Conservation (phyloP, 306 rosid genomes). For the Purshia tridentata region DNA sequence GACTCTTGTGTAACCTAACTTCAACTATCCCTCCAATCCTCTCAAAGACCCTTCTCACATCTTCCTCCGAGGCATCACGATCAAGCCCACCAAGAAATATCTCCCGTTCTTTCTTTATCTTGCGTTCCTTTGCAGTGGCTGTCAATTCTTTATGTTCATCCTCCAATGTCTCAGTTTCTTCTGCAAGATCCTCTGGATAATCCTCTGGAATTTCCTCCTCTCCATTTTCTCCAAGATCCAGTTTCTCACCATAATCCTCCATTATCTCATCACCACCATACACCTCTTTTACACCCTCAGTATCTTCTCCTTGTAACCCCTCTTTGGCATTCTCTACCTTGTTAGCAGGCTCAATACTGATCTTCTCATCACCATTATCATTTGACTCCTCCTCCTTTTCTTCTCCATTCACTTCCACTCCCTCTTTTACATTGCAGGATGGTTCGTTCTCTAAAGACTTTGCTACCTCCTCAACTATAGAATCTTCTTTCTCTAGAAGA, state of each 20-base stretch:
- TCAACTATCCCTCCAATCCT: constrained; percentile 78
- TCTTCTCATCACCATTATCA: constrained; percentile 26
- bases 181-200: constrained; percentile 45
- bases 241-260: constrained; percentile 35
- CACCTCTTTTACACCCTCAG: constrained; percentile 23
- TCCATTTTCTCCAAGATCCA: constrained; percentile 53
- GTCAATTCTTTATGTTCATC: constrained; percentile 53
- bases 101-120: constrained; percentile 64
- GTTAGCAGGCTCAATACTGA: constrained; percentile 14
- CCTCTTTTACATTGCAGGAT: constrained; percentile 26
- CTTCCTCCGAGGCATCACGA: constrained; percentile 72
- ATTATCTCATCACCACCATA: constrained; percentile 30
- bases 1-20: constrained; percentile 67
- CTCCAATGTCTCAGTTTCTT: constrained; percentile 43
- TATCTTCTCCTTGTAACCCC: constrained; percentile 32
- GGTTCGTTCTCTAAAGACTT: constrained; percentile 32
- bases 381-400: constrained; percentile 30
- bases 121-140: constrained; percentile 54
- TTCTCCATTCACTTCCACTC: constrained; percentile 29
- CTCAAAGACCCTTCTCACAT: constrained; percentile 64
- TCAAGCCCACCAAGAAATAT: constrained; percentile 83
- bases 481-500: constrained; percentile 1
- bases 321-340: constrained; percentile 26
- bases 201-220: constrained; percentile 46
- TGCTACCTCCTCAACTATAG: constrained; percentile 30